Base-by-base conservation (phyloP, 83 land plant genomes). In the Picea mariana region DNA sequence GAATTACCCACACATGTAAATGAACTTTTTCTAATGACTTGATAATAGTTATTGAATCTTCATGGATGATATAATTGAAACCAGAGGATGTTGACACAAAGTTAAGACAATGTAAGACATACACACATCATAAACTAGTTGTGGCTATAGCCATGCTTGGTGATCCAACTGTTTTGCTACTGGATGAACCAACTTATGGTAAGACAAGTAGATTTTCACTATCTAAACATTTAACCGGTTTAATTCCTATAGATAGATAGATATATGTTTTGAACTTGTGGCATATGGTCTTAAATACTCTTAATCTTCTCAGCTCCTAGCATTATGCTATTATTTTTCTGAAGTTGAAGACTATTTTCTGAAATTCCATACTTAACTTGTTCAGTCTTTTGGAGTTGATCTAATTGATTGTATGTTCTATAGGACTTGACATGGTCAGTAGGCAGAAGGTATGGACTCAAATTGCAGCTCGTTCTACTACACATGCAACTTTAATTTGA, bases 141-240 rank as follows among this genome's bases (percentile, higher is more conserved):
- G 26, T 85, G 24, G 86, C 84, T 15, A 62, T 67, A 23, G 80
- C 86, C 64, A 62, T 85, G 80, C 77, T 85, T 40, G 86, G 86
- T 67, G 78, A 83, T 34, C 75, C 86, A 73, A 44, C 58, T 81
- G 80, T 77, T 47, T 82, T 85, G 72, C 34, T 85, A 42, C 85
- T 85, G 9, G 86, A 85, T 82, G 85, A 85, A 64, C 86, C 80
- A n/a, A 82, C 86, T 52, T 81, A 58, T 75, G 86, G 86, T 85
- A 82, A 80, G 68, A 59, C 23, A 18, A 20, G 23, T 62, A 3
- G 20, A 77, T 9, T 61, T 59, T 17, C 55, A 4, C 31, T 59
- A 12, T 18, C 17, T 58, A 40, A 38, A 8, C 42, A 72, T 78
- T 17, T 59, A 72, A 72, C 52, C 16, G n/a, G 55, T 72, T 13